A percentile compares a stretch with the other conserved stretches of the same genome.
Evolutionary conservation across 768 basidiomycete species (phyloP).

Genomic region (Podaxis rugospora): DNA sequence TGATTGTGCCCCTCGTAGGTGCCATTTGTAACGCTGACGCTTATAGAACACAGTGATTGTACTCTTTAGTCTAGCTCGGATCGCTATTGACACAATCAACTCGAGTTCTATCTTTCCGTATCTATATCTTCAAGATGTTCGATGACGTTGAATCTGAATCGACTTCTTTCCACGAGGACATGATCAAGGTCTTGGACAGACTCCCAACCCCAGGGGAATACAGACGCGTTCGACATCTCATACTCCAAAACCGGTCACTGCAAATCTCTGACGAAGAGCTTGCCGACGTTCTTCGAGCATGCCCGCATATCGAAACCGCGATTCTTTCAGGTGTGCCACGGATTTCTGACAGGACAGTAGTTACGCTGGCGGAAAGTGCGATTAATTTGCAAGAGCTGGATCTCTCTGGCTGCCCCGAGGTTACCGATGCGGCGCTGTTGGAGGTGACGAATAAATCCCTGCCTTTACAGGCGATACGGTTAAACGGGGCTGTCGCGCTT

Average conservation of each 20-base stretch:
- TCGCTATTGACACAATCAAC: not conserved
- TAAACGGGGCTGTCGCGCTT: slow-evolving; percentile 65
- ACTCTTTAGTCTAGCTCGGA: not conserved
- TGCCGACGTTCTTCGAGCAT: slow-evolving; percentile 47
- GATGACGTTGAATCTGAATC: slow-evolving; percentile 25
- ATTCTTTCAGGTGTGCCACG: slow-evolving; percentile 65
- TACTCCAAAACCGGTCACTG: slow-evolving; percentile 37
- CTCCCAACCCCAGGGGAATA: slow-evolving; percentile 59
- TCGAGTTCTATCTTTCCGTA: not conserved
- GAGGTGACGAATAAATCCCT: slow-evolving; percentile 67
- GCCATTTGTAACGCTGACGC: not conserved
- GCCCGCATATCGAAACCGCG: slow-evolving; percentile 64
- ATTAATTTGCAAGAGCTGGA: slow-evolving; percentile 70
- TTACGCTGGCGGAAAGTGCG: slow-evolving; percentile 58
- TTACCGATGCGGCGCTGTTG: slow-evolving; percentile 76
- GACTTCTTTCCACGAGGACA: slow-evolving; percentile 43
- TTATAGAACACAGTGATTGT: not conserved
- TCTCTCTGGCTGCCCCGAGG: slow-evolving; percentile 64
- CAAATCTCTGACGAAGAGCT: slow-evolving; percentile 57
- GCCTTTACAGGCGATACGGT: slow-evolving; percentile 67
- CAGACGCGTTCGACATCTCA: slow-evolving; percentile 54
- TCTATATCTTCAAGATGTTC: slow-evolving; percentile 14
- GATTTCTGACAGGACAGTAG: slow-evolving; percentile 66
- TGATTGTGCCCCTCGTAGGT: not conserved
- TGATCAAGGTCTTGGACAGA: slow-evolving; percentile 56